Evolutionary conservation across 768 basidiomycete genomes (phyloP), one percentile per base, ranked within the genome.

Genomic region (Tremella fuciformis): DNA sequence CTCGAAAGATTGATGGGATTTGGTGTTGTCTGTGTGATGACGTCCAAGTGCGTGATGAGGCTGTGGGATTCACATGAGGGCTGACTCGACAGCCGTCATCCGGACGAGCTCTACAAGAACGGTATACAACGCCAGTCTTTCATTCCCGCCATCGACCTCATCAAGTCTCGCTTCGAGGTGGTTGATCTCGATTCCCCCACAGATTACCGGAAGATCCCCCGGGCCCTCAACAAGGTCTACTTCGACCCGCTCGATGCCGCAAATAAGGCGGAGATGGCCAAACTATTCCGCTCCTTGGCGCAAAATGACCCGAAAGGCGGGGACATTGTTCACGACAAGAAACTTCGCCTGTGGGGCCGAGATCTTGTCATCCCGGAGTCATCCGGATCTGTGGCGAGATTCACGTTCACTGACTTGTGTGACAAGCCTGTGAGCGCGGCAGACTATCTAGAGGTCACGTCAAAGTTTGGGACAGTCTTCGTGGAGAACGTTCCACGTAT

Each of bases 31-130:
- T 91, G 86, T 70, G 87, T 99, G 22, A 89, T 98, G 80, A 99
- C 96, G 0, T 98, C 93, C 54, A 99, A 99, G 94, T 96, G 58
- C 71, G 89, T 16, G 7, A 15, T 15, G n/a, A 8, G 16, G 6
- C 15, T 22, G 8, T 15, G 42, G 6, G n/a, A 8, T 46, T 4
- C 39, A 18, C 15, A 46, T 48, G 21, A 49, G 55, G 46, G 44
- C 29, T 18, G 24, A 48, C 34, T 40, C 34, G 48, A n/a, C 66
- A 99, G 94, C 79, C 96, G 96, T 59, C 91, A 96, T 74, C 96
- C 96, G 1, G 88, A 97, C 69, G 90, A 97, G 26, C 81, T 99
- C 0, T 99, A 99, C 81, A 93, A 94, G 83, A 98, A 98, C 64
- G 96, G 96, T 0, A 96, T 99, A 42, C 96, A 99, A 75, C 84